Conservation (phyloP, 2,329 filamentous ascomycete species). For the Aplosporella prunicola region DNA sequence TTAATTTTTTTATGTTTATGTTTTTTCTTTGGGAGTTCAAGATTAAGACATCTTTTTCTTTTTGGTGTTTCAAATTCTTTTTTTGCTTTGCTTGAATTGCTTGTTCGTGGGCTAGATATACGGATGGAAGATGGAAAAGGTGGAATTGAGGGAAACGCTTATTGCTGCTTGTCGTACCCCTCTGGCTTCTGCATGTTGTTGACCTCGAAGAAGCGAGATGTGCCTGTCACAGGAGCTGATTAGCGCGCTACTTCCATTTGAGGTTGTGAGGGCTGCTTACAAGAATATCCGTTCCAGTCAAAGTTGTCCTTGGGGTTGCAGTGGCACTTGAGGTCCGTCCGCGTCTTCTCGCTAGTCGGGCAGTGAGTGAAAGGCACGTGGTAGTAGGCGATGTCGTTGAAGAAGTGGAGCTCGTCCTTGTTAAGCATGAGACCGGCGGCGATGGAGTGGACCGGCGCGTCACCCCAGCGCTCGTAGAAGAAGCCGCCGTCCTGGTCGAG, state of each 20-base stretch:
- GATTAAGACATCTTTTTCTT: too few species aligned
- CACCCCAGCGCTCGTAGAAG: conserved; percentile 98
- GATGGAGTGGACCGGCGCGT: conserved; percentile 97
- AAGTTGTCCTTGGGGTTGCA: conserved; percentile 97
- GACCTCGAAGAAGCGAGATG: conserved; percentile 73
- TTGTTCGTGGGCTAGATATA: too few species aligned
- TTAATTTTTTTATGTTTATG: too few species aligned
- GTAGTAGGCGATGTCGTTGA: conserved; percentile 97
- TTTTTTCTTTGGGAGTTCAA: too few species aligned
- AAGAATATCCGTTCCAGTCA: conserved; percentile 98
- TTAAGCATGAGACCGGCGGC: conserved; percentile 77
- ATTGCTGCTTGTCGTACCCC: conserved; percentile 50
- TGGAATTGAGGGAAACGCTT: conserved; percentile 7
- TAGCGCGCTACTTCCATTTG: conserved; percentile 14
- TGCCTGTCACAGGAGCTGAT: conserved; percentile 48
- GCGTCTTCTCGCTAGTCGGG: conserved; percentile 77
- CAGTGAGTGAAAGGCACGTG: conserved; percentile 98
- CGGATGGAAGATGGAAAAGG: conserved; percentile 3
- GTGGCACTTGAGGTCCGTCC: conserved; percentile 79
- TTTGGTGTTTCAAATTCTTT: too few species aligned
- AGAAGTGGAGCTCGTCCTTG: conserved; percentile 95
- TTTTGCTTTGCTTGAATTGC: too few species aligned
- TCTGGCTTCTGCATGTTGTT: conserved; percentile 74
- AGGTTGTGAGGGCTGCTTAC: conserved; percentile 45
- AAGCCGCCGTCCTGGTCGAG: conserved; percentile 90